These are phyloP conservation scores for Ophiostoma quercus DNA, from an alignment of 2,329 filamentous ascomycete genomes.

Conservation along the genomic window DNA sequence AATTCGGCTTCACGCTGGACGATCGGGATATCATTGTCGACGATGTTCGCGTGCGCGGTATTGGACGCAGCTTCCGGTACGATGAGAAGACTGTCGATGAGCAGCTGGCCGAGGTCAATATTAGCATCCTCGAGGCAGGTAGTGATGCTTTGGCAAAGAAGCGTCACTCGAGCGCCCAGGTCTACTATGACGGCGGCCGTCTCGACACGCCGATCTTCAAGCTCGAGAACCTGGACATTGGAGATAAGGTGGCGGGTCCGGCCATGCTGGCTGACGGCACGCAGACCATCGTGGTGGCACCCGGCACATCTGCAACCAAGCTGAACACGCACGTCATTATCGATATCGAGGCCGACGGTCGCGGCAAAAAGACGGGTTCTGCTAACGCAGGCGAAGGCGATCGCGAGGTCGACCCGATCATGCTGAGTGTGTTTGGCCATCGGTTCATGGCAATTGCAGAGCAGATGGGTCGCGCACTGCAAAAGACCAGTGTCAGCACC, in stretches of 20 bases:
- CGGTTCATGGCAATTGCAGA: conserved; percentile 25
- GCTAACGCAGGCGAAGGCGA: conserved; percentile 60
- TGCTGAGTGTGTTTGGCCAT: conserved; percentile 24
- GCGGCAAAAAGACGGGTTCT: conserved; percentile 29
- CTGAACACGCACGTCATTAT: conserved; percentile 86
- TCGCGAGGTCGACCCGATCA: conserved; percentile 70
- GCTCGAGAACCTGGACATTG: conserved; percentile 66
- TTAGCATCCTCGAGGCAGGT: conserved; percentile 49
- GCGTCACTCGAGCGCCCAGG: conserved; percentile 59
- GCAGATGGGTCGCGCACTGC: conserved; percentile 24
- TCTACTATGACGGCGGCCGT: conserved; percentile 81
- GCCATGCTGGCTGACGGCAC: conserved; percentile 83
- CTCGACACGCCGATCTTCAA: conserved; percentile 76
- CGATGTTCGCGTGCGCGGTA: conserved; percentile 69
- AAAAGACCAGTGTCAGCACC: conserved; percentile 24
- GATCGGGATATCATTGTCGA: conserved; percentile 76
- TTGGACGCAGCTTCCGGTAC: conserved; percentile 80
- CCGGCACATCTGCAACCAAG: conserved; percentile 67
- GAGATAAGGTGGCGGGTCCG: conserved; percentile 69
- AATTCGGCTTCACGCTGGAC: conserved; percentile 83
- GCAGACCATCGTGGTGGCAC: conserved; percentile 87
- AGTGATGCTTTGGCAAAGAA: conserved; percentile 38
- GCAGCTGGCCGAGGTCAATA: conserved; percentile 66
- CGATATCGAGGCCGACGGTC: conserved; percentile 56
- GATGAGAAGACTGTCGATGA: conserved; percentile 77